phyloP scores from a whole-genome alignment of 2,329 filamentous ascomycete genomes.

The Zymoseptoria pseudotritici region DNA sequence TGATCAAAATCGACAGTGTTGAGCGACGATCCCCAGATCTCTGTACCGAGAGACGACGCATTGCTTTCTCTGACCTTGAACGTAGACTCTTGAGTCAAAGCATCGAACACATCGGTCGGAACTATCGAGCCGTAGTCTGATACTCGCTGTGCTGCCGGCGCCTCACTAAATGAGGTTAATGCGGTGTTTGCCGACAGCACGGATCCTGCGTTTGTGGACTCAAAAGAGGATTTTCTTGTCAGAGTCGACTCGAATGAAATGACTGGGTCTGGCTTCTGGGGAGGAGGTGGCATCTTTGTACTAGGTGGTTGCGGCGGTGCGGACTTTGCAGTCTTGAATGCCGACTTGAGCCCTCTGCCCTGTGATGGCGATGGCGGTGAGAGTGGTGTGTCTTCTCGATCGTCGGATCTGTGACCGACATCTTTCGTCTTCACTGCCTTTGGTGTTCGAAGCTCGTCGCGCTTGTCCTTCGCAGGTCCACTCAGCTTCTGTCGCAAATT shows the following conservation, averaged over 20 bases:
- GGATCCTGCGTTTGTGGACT: neutral
- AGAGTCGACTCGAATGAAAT: neutral
- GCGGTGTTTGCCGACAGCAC: conserved; percentile 4
- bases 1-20: neutral
- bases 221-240: neutral
- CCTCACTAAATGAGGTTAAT: conserved; percentile 10
- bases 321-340: conserved; percentile 5
- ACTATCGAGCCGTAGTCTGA: neutral
- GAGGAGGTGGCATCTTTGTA: neutral
- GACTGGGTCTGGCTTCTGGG: neutral
- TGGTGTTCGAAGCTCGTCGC: neutral
- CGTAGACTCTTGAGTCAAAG: neutral
- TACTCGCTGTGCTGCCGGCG: neutral
- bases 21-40: conserved; percentile 1
- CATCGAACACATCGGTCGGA: neutral
- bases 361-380: neutral
- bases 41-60: neutral
- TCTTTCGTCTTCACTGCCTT: neutral
- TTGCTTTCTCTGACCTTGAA: neutral
- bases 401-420: neutral
- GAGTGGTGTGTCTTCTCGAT: neutral
- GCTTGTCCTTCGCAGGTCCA: neutral
- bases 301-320: neutral
- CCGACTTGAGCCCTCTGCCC: neutral
- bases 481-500: neutral